Evolutionary conservation across 2,329 filamentous ascomycete genomes (phyloP), one percentile per base, ranked within the genome.

Genomic region (Exophiala bonariae): DNA sequence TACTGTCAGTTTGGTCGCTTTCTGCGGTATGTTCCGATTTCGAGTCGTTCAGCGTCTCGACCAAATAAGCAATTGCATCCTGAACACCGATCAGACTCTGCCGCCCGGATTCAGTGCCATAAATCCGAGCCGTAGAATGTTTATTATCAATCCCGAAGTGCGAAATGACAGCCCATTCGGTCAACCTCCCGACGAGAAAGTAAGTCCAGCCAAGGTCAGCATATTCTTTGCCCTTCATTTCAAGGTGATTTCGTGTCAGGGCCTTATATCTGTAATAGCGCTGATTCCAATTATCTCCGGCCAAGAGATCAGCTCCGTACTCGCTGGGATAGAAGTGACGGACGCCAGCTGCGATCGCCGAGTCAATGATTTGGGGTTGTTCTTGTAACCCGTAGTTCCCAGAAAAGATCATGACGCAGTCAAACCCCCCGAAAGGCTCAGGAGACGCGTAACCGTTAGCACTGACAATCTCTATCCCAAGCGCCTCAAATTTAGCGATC

Each of bases 281-380:
- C 19, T 50, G 47, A 3, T 42, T 40, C 44, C 36, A 44, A 41
- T 48, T 54, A 33, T 44, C 20, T 11, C 40, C 47, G 16, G 46
- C 37, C 10, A 39, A 40, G 10, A 54, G 19, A 34, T 54, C 52
- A 11, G 52, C 46, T 11, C 48, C 52, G 32, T 44, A 54, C 26
- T 71, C 66, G 44, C 66, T 70, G 8, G 68, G 69, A 35, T 67
- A 66, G 58, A 69, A 71, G 20, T 66, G 65, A 49, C 66, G 69
- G 23, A 72, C 69, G 4, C 67, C 65, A 13, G 68, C 69, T 20
- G 51, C 46, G 39, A 72, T 60, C 7, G 63, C 56, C 32, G 67
- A 66, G 56, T 72, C 64, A 30, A 72, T 71, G 28, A 72, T 58
- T n/a, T 60, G 58, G 16, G 68, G 64, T 49, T 65, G 62, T 2